Evolutionary conservation across 2,329 filamentous ascomycete species (phyloP).

Genomic region (Cercospora canescens): DNA sequence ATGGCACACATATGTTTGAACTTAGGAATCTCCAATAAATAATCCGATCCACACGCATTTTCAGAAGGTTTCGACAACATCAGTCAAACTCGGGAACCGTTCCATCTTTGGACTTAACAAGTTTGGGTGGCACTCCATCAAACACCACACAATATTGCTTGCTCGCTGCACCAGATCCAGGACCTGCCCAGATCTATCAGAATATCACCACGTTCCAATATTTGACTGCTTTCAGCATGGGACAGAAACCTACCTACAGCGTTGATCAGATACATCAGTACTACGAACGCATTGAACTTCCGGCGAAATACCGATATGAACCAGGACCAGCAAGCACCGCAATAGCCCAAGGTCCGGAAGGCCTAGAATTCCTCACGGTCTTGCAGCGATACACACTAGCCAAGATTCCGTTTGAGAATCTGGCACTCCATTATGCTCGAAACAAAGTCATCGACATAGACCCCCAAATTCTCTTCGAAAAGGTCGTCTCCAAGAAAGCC

Average conservation of each 20-base stretch:
- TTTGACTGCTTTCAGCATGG: background rate
- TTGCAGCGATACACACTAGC: slow-evolving; percentile 37
- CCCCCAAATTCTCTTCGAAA: slow-evolving; percentile 52
- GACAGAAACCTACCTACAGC: slow-evolving; percentile 20
- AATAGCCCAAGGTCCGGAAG: slow-evolving; percentile 17
- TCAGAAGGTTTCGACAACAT: background rate
- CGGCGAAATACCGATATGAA: slow-evolving; percentile 22
- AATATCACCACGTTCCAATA: background rate
- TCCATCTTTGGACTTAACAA: background rate
- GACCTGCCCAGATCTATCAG: background rate
- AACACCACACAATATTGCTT: background rate
- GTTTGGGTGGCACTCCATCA: background rate
- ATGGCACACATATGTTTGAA: background rate
- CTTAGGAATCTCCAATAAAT: background rate
- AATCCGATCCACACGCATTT: background rate
- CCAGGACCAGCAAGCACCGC: slow-evolving; percentile 20
- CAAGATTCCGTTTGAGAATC: slow-evolving; percentile 57
- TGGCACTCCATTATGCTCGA: slow-evolving; percentile 56
- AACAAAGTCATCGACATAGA: slow-evolving; percentile 52
- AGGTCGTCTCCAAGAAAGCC: slow-evolving; percentile 46
- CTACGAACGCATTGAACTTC: slow-evolving; percentile 29
- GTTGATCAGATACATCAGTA: slow-evolving; percentile 24
- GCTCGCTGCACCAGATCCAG: too few relatives aligned
- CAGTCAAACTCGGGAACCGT: background rate
- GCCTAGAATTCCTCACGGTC: slow-evolving; percentile 26